Percentiles rank a stretch among this genome's conserved stretches.
Evolutionary conservation across 1,284 basidiomycete species (phyloP).

Genomic region (Neotropicomus parvogracilis): DNA sequence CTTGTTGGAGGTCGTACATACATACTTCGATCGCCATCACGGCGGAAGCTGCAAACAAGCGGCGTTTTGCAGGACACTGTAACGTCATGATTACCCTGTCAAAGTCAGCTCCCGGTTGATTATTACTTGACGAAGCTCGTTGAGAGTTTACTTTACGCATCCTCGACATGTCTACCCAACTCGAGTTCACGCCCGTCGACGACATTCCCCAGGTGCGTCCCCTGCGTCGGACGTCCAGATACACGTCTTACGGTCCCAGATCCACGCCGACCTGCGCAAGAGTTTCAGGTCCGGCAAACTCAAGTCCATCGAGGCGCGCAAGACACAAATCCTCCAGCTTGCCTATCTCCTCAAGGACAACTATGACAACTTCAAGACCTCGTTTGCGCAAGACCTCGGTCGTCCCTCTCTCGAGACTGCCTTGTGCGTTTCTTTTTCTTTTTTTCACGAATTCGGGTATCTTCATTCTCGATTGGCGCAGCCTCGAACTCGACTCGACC

Average conservation of each 20-base stretch:
- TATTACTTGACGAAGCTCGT: too few relatives aligned
- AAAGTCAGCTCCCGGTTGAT: too few relatives aligned
- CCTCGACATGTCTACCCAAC: conserved; percentile 22
- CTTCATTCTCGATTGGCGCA: conserved; percentile 21
- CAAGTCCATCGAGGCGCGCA: conserved; percentile 57
- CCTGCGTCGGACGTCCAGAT: too few relatives aligned
- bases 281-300: conserved; percentile 59
- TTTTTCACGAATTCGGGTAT: neutral
- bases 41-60: too few relatives aligned
- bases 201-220: conserved; percentile 39
- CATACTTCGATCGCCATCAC: too few relatives aligned
- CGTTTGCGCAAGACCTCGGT: conserved; percentile 55
- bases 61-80: too few relatives aligned
- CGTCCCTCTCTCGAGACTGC: conserved; percentile 51
- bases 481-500: conserved; percentile 53
- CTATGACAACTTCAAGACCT: conserved; percentile 48
- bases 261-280: conserved; percentile 47
- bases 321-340: conserved; percentile 63
- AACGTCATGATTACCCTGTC: too few relatives aligned
- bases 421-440: conserved; percentile 43
- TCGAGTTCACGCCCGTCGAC: conserved; percentile 37
- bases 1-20: too few relatives aligned
- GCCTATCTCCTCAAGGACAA: conserved; percentile 69
- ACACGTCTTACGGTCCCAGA: conserved; percentile 35
- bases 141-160: too few relatives aligned